Evolutionary conservation across 371 early-diverging fungal genomes (phyloP), one percentile per base, ranked within the genome.

Genomic region (Dichotomocladium elegans): DNA sequence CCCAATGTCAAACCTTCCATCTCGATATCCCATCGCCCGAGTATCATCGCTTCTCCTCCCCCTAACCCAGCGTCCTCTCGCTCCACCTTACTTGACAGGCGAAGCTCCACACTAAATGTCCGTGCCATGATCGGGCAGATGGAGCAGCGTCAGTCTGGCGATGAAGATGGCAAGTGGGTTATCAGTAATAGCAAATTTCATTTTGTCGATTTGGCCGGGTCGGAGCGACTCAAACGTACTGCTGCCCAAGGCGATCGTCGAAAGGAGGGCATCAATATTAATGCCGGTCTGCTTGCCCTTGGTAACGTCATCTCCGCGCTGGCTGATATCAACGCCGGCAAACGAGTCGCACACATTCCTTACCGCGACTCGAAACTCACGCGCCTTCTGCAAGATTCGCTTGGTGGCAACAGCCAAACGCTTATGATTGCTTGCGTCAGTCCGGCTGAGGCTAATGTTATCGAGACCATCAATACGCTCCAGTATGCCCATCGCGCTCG

Each of bases 131-230:
- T 66, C 30, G 74, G 69, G 6, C 66, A 70, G 44, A 41, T 52
- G 52, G 52, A 52, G 30, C 22, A 35, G 8, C 31, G 42, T 10
- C 22, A 19, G 11, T 31, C 42, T 11, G 54, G 48, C 28, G 55
- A 48, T 10, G 68, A 63, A 7, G 73, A 69, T 12, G 63, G 71
- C 6, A 71, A 77, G 28, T 74, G 77, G 65, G 55, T 82, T 26
- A 55, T 67, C 19, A 55, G 87, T 31, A 68, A 77, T 14, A 88
- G 90, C 31, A 98, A 96, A 68, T 93, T 95, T 58, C 92, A 95
- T 63, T 98, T 99, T 82, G 99, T 99, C 27, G 99, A 99, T 79
- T 74, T 99, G 61, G 99, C 99, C 25, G 99, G 99, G 10, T 91
- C 92, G 14, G 99, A 99, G 64, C 83, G 99, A 41, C 67, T 99